Conservation (phyloP, 2,329 filamentous ascomycete species). For the Cladophialophora psammophila region DNA sequence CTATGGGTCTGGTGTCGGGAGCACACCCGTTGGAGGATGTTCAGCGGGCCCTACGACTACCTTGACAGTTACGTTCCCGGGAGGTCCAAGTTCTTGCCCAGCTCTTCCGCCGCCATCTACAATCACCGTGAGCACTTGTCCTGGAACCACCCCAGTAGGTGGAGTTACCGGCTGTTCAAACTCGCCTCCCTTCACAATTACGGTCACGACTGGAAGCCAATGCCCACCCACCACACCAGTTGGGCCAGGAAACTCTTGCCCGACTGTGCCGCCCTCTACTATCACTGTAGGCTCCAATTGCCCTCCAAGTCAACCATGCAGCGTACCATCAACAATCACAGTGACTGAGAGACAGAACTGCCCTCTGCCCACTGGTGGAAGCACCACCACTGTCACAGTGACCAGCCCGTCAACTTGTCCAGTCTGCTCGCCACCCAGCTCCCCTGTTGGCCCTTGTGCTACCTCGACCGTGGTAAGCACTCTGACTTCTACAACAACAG, state of each 20-base stretch:
- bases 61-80: not conserved
- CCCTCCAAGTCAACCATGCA: not conserved
- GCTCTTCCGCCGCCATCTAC: slow-evolving; percentile 4
- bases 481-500: slow-evolving; percentile 1
- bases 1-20: not conserved
- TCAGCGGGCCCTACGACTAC: not conserved
- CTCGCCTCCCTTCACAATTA: slow-evolving; percentile 1
- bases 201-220: not conserved
- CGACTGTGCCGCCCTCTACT: not conserved
- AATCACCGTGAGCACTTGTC: slow-evolving; percentile 8
- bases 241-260: slow-evolving; percentile 11
- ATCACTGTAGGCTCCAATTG: not conserved
- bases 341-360: slow-evolving; percentile 1
- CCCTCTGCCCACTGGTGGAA: slow-evolving; percentile 2
- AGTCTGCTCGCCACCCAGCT: not conserved
- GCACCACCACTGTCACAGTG: slow-evolving; percentile 2
- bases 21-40: slow-evolving; percentile 9
- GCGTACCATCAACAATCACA: not conserved
- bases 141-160: slow-evolving; percentile 1
- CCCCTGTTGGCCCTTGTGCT: not conserved
- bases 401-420: slow-evolving; percentile 2
- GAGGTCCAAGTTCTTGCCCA: slow-evolving; percentile 2
- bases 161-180: slow-evolving; percentile 3
- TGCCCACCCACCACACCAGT: slow-evolving; percentile 3
- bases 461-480: slow-evolving; percentile 14